Base-by-base conservation (phyloP, 495 filamentous ascomycete species). In the Aspergillus campestris region DNA sequence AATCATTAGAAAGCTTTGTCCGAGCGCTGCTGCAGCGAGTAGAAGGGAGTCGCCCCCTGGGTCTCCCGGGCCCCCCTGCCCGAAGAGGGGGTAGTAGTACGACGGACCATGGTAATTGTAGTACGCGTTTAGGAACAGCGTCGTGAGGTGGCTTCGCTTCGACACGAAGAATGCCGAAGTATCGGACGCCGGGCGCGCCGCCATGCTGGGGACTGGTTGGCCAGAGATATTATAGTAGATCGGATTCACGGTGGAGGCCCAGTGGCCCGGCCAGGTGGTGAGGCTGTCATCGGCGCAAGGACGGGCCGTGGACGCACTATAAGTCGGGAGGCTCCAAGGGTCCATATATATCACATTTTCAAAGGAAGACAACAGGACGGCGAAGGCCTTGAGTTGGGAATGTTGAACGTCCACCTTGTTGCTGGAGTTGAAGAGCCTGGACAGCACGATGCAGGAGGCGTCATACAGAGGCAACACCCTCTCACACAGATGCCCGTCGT, bases 251-350 rank as follows among this genome's bases (percentile, higher is more conserved):
- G 74, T 72, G 0, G 65, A 57, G 3, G 60, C 62, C 73, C 74
- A 80, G 53, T 76, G 78, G 49, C 79, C 78, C 3, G 77, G 74
- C 74, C 73, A 81, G 15, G 66, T 67, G 5, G 80, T 58, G n/a
- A 80, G 51, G 1, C 72, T 70, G 0, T 46, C 61, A 3, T 24
- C 18, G 18, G 18, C 61, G 63, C 1, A 38, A 42, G 57, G 71
- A 79, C 0, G 71, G 71, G 18, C 71, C 47, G 31, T 15, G 56
- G 10, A 10, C 60, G 62, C 77, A 72, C 10, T 74, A 49, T 1
- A 9, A 1, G 24, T 69, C 67, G 1, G 74, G 73, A 10, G 62
- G 52, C 2, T 53, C 38, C 6, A 73, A 53, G 5, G 73, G 54
- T 79, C 74, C 40, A 78, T 62, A 51, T 73, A 77, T 33, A 79